Percentiles rank a stretch among this genome's conserved stretches.
Evolutionary conservation across 1,284 basidiomycete species (phyloP).

Genomic region (Ustilago tritici): DNA sequence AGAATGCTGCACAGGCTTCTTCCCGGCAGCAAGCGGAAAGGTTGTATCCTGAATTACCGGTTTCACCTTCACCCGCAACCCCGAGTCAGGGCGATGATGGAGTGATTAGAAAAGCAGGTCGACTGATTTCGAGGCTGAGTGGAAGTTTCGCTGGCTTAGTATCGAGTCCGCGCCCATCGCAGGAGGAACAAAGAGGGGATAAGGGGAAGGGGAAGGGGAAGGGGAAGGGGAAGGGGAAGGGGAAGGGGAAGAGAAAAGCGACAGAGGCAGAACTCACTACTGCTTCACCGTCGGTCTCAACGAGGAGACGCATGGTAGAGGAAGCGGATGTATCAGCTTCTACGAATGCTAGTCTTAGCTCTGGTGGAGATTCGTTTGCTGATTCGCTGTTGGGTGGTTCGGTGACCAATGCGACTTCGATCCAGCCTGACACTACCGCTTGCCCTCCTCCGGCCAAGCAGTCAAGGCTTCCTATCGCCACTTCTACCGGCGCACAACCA

Average conservation of each 20-base stretch:
- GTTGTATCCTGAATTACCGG: background rate
- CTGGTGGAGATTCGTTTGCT: constrained; percentile 3
- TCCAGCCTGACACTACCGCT: constrained; percentile 8
- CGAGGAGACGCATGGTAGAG: constrained; percentile 10
- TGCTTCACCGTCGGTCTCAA: background rate
- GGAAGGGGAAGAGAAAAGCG: constrained; percentile 27
- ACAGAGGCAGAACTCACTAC: constrained; percentile 16
- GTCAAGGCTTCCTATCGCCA: background rate
- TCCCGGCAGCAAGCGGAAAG: constrained; percentile 1
- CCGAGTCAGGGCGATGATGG: background rate
- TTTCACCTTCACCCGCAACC: background rate
- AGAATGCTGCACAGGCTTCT: constrained; percentile 8
- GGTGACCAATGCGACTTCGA: constrained; percentile 24
- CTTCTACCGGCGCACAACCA: background rate
- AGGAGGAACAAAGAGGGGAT: constrained; percentile 19
- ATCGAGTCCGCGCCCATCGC: background rate
- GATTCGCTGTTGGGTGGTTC: constrained; percentile 6
- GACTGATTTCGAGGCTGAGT: constrained; percentile 44
- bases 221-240: too few relatives aligned
- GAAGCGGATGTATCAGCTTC: constrained; percentile 3
- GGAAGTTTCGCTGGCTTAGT: constrained; percentile 35
- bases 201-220: constrained; percentile 18
- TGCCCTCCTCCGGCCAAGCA: background rate
- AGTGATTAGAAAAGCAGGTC: constrained; percentile 20
- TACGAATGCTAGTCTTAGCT: background rate